These are phyloP conservation scores for Tulasnella sp. DNA, from an alignment of 768 basidiomycete genomes.

Conservation along the genomic window DNA sequence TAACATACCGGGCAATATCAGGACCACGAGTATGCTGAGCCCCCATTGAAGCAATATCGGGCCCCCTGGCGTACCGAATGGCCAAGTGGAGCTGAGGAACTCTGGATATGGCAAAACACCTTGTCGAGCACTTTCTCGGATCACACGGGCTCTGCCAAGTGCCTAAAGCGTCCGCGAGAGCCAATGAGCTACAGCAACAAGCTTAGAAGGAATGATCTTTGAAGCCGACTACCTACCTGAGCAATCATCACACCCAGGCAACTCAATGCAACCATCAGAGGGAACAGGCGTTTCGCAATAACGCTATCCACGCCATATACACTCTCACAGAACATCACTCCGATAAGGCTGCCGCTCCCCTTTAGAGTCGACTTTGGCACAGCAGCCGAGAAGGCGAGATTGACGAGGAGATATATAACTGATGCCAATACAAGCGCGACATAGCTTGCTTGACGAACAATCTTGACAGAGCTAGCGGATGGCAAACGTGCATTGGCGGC, in stretches of 20 bases:
- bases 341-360: slow-evolving; percentile 17
- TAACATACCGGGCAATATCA: slow-evolving; percentile 25
- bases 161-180: slow-evolving; percentile 20
- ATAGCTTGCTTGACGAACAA: slow-evolving; percentile 36
- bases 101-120: slow-evolving; percentile 39
- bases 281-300: slow-evolving; percentile 12
- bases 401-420: slow-evolving; percentile 39
- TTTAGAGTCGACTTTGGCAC: slow-evolving; percentile 19
- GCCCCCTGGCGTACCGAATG: slow-evolving; percentile 39
- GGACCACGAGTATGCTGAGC: slow-evolving; percentile 34
- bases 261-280: slow-evolving; percentile 1
- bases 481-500: slow-evolving; percentile 15
- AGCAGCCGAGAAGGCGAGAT: slow-evolving; percentile 27
- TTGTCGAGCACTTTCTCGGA: slow-evolving; percentile 43
- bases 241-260: slow-evolving; percentile 6
- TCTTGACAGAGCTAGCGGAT: slow-evolving; percentile 33
- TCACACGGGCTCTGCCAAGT: slow-evolving; percentile 35
- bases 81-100: slow-evolving; percentile 38
- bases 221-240: background rate
- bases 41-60: slow-evolving; percentile 33
- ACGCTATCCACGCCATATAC: slow-evolving; percentile 17
- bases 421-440: slow-evolving; percentile 36
- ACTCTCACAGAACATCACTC: slow-evolving; percentile 19
- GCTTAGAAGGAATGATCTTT: background rate
- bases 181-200: no score